Base-by-base conservation (phyloP, 805 yeast genomes). In the Yamadazyma akitaensis region DNA sequence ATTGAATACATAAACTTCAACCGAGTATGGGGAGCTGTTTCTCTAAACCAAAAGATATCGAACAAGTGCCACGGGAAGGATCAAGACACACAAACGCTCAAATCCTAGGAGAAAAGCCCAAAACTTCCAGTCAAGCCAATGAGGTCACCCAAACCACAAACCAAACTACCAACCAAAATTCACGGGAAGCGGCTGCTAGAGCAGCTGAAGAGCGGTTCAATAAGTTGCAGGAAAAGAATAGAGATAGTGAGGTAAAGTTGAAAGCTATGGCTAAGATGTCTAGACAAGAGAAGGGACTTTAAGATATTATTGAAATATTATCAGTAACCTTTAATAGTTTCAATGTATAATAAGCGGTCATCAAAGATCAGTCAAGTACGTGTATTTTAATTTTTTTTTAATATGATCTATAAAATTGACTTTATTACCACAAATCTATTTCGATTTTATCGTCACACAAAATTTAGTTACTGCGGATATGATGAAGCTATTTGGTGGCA, bases 141-240 rank as follows among this genome's bases (percentile, higher is more conserved):
- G 32, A 9, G 32, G 10, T 11, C 32, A 28, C 5, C 12, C 32
- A 28, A 13, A 28, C 3, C 9, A 28, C 12, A 13, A 28, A 5
- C n/a, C 32, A 4, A 28, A 5, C 32, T 12, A 5, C 32, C 5
- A 44, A 26, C 25, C 11, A 13, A 19, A 37, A 40, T 17, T 53
- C 65, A 16, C 57, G 53, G 40, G 64, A 56, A 17, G 74, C 74
- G 2, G 72, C 64, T 2, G 76, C 74, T 5, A 53, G 50, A 36
- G 77, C 77, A 6, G 76, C 76, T 1, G 70, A 71, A 44, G 58
- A 52, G 31, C 51, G 77, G 38, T 64, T 50, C 48, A 50, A 60
- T 26, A 58, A 55, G 37, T 64, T 60, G 21, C 67, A 67, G 43
- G 60, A 59, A 21, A 54, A 64, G 39, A 24, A 50, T 18, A 53